Evolutionary conservation across 2,329 filamentous ascomycete genomes (phyloP).

Genomic region (Talaromyces sp.): DNA sequence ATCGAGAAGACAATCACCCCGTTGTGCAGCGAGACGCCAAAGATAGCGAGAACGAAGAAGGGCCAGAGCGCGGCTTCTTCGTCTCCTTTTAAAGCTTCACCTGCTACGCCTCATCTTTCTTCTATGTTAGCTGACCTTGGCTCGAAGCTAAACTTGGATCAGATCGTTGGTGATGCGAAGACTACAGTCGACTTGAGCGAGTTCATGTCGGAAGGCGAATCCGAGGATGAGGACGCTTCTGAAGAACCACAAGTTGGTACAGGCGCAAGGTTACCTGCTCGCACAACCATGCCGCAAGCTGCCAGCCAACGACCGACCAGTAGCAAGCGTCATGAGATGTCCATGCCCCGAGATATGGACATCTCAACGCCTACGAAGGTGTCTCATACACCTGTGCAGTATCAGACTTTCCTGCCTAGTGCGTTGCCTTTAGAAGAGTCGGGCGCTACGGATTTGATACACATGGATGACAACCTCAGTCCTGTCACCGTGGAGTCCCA

Average conservation of each 20-base stretch:
- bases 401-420: conserved; percentile 39
- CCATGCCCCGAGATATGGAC: conserved; percentile 42
- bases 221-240: conserved; percentile 32
- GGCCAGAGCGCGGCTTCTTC: conserved; percentile 18
- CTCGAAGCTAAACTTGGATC: conserved; percentile 58
- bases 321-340: conserved; percentile 54
- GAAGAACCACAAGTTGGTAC: conserved; percentile 24
- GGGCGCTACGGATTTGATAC: conserved; percentile 48
- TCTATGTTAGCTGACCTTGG: conserved; percentile 61
- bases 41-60: background rate
- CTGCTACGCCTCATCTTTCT: conserved; percentile 65
- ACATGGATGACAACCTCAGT: conserved; percentile 56
- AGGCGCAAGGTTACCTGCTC: conserved; percentile 52
- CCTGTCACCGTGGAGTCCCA: conserved; percentile 69
- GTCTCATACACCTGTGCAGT: conserved; percentile 24
- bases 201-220: conserved; percentile 41
- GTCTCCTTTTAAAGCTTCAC: conserved; percentile 52
- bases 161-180: conserved; percentile 56
- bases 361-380: conserved; percentile 35
- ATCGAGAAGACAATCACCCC: conserved; percentile 25
- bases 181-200: conserved; percentile 39
- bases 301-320: conserved; percentile 52
- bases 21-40: background rate
- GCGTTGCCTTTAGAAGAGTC: conserved; percentile 21
- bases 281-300: conserved; percentile 54